Base-by-base conservation (phyloP, 192 early-diverging fungal species). In the Obelidium mucronatum region DNA sequence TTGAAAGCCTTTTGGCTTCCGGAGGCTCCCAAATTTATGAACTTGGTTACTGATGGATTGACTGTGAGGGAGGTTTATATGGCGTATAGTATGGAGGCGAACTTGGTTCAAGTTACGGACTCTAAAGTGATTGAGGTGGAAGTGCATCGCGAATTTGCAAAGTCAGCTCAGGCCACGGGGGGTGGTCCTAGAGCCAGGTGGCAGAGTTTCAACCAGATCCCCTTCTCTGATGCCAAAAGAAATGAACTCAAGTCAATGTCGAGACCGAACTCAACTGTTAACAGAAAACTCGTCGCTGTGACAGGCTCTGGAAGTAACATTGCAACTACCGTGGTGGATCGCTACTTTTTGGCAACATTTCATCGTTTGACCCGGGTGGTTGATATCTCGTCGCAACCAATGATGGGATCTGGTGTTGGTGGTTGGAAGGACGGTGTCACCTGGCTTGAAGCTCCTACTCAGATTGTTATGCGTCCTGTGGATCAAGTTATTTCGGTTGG, bases 1-100 rank as follows among this genome's bases (percentile, higher is more conserved):
- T 73, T 90, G 48, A 90, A 90, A 72, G 83, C 80, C 5, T 90
- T 90, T 75, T 90, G 89, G 89, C 71, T 90, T 36, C 89, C 89
- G 13, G 89, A 89, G 78, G 60, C 74, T 19, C 89, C 89, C 36
- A 88, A 90, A 68, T 82, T 79, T 42, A 81, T 90, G 78, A 73
- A 82, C 26, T 34, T 90, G 2, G 69, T 90, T 31, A 85, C 90
- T 61, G 89, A 90, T 51, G 89, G 89, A 6, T 52, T 89, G 31
- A 75, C 78, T 44, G 82, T 87, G 6, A 77, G 82, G 19, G 88
- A 90, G 48, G 67, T 90, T 36, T 90, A 77, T 68, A 69, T 90
- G 69, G 84, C 79, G 6, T 90, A 90, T 76, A 55, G 75, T 1
- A 61, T 65, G 35, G 89, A 90, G 79, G 83, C 84, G 26, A 90